These are phyloP conservation scores for Nicotiana otophora DNA, from an alignment of 257 asterid species.

Conservation along the genomic window DNA sequence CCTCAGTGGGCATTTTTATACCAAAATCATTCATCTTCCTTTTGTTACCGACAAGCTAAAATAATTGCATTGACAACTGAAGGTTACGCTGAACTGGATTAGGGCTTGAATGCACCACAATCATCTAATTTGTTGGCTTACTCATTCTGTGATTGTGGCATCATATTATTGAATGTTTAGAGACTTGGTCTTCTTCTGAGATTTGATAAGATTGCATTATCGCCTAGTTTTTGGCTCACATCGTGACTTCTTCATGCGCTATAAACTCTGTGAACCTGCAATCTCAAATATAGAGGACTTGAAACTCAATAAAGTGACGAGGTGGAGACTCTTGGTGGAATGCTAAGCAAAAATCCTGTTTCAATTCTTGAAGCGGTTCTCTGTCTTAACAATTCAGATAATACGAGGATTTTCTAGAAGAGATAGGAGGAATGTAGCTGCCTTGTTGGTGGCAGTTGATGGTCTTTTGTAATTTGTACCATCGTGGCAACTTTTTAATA, in stretches of 20 bases:
- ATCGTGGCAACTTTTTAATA: no score
- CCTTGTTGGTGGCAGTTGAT: no score
- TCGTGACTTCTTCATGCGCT: not conserved
- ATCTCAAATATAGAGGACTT: not conserved
- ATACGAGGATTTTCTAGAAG: not conserved
- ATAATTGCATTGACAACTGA: not conserved
- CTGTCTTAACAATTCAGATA: not conserved
- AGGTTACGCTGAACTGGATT: not conserved
- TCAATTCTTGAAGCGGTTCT: not conserved
- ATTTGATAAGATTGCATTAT: not conserved
- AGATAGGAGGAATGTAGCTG: no score
- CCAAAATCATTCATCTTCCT: not conserved
- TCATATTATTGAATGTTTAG: not conserved
- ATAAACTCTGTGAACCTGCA: not conserved
- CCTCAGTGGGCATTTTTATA: not conserved
- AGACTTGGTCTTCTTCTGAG: not conserved
- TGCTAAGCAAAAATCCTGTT: slow-evolving; percentile 1
- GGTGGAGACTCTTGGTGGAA: slow-evolving; percentile 4
- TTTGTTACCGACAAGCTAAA: not conserved
- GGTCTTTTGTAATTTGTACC: no score
- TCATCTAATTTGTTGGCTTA: not conserved
- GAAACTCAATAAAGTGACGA: not conserved
- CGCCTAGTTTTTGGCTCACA: not conserved
- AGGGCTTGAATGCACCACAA: not conserved
- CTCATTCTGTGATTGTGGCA: not conserved